Evolutionary conservation across 305 asterid genomes (phyloP).

Genomic region (Fraxinus ornus): DNA sequence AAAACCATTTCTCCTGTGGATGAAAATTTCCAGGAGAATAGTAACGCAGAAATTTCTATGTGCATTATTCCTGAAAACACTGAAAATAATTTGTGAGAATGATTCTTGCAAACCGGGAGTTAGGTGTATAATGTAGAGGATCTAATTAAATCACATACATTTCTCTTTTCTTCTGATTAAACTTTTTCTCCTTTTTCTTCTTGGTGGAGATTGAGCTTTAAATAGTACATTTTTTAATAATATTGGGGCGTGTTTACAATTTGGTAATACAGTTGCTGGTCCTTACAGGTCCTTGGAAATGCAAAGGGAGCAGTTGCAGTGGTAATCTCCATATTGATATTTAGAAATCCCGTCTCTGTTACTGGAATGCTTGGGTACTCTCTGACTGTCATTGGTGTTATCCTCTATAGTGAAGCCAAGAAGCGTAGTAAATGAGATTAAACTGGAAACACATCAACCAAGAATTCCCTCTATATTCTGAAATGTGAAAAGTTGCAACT

Average conservation of each 20-base stretch:
- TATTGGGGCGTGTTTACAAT: not conserved
- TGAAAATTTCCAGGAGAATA: not conserved
- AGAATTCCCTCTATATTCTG: constrained; percentile 10
- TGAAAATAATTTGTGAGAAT: not conserved
- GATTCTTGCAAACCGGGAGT: not conserved
- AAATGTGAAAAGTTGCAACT: not conserved
- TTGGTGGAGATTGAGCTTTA: not conserved
- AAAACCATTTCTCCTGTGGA: not conserved
- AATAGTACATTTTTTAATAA: too few species aligned
- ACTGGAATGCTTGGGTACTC: constrained; percentile 70
- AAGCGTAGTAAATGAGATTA: constrained; percentile 54
- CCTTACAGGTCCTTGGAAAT: constrained; percentile 68
- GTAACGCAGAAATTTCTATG: not conserved
- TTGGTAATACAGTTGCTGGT: constrained; percentile 6
- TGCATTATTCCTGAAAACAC: not conserved
- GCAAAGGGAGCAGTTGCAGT: constrained; percentile 82
- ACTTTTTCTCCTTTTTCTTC: not conserved
- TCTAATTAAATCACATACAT: not conserved
- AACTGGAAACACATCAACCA: not conserved
- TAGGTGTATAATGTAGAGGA: not conserved
- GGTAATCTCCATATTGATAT: constrained; percentile 63
- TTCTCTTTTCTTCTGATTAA: not conserved
- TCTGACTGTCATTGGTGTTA: constrained; percentile 60
- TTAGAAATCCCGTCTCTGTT: constrained; percentile 68
- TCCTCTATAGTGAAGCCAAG: constrained; percentile 65